Evolutionary conservation across 2,329 filamentous ascomycete genomes (phyloP), one percentile per base, ranked within the genome.

Genomic region (Aspergillus eucalypticola): DNA sequence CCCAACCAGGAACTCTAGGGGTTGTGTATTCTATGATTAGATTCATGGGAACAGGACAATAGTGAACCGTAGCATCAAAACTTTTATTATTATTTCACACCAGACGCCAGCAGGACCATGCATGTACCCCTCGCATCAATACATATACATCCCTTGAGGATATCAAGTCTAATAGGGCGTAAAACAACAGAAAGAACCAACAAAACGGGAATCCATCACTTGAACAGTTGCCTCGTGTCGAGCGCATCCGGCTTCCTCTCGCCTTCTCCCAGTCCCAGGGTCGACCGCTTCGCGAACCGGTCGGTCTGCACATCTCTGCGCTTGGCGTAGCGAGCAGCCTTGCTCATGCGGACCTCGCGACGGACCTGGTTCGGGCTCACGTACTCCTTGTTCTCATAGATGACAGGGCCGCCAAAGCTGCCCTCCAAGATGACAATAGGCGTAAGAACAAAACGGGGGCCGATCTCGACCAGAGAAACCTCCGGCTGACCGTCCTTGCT

Each of bases 341-440:
- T 92, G 67, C 85, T 82, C 77, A 86, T 82, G 68, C 91, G 84
- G 67, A 96, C 77, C 65, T 98, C 95, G 42, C 91, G 83, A 66
- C 95, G 85, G 65, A 98, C 87, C 79, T 97, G 91, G 85, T 99
- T 99, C 8, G 95, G 95, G 67, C 90, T 95, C 56, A 99, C 91
- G 71, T 96, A 99, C 76, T 96, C 90, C 83, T 92, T 95, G 82
- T 98, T 98, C 82, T 98, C 92, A 79, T 96, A 99, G 72, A 99
- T 96, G 66, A 98, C 92, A 3, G 95, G 94, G 0, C 95, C 95
- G 56, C 94, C 94, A 69, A 99, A 98, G 62, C 90, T 93, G 46
- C 92, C 92, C 75, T 99, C 95, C 69, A 96, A 88, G 67, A 98
- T 96, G 59, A 98, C 88, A 66, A 97, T 97, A 0, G 95, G 94